A percentile compares a stretch with the other conserved stretches of the same genome.
Evolutionary conservation across 495 filamentous ascomycete genomes (phyloP).

Genomic region (Trichoderma asperelloides): DNA sequence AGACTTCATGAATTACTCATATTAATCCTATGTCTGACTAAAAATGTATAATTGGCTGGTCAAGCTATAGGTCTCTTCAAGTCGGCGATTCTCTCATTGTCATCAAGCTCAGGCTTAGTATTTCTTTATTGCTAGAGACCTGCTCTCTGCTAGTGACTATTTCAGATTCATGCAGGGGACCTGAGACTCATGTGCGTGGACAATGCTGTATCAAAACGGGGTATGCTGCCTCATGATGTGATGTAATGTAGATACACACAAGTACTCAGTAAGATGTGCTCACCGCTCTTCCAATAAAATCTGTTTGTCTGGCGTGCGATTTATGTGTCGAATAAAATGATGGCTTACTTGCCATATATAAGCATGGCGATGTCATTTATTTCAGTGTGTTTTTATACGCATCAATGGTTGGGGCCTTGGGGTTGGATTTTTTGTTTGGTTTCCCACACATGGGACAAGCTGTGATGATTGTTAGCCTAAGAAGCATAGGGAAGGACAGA

Average conservation of each 20-base stretch:
- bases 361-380: constrained; percentile 24
- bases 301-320: not conserved
- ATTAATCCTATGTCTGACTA: too few species aligned
- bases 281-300: not conserved
- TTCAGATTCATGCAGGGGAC: too few species aligned
- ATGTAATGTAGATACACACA: not conserved
- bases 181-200: not conserved
- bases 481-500: not conserved
- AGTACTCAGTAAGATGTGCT: not conserved
- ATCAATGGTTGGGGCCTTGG: constrained; percentile 45
- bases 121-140: too few species aligned
- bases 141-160: too few species aligned
- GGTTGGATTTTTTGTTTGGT: constrained; percentile 37
- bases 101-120: too few species aligned
- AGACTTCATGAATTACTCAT: too few species aligned
- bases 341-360: not conserved
- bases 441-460: constrained; percentile 64
- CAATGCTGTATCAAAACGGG: not conserved
- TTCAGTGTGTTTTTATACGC: constrained; percentile 60
- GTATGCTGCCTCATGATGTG: not conserved
- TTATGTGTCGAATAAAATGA: not conserved
- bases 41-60: too few species aligned
- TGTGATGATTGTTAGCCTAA: not conserved
- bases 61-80: too few species aligned
- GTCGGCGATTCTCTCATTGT: too few species aligned